phyloP scores from a whole-genome alignment of 345 rosid species.

The Moringa oleifera region DNA sequence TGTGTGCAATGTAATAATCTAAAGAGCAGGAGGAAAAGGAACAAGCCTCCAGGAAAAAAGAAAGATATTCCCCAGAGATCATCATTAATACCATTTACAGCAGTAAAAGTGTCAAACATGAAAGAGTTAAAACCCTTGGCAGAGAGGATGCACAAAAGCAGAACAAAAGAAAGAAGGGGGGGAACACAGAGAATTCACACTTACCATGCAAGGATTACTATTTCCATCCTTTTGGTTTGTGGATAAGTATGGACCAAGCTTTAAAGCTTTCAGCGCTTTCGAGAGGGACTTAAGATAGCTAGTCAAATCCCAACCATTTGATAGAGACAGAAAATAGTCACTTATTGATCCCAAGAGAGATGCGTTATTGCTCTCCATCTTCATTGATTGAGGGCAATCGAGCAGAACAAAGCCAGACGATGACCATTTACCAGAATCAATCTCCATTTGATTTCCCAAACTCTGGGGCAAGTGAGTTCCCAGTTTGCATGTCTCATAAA shows the following conservation, averaged over 20 bases:
- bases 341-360: conserved; percentile 97
- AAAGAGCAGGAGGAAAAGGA: too few relatives aligned
- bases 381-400: conserved; percentile 98
- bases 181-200: conserved; percentile 15
- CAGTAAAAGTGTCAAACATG: not conserved
- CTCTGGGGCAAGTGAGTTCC: conserved; percentile 90
- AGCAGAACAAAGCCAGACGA: conserved; percentile 81
- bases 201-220: conserved; percentile 70
- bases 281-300: conserved; percentile 95
- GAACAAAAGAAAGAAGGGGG: not conserved
- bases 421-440: conserved; percentile 60
- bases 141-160: not conserved
- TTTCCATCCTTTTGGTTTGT: conserved; percentile 86
- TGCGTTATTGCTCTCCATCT: conserved; percentile 87
- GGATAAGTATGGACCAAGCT: conserved; percentile 54
- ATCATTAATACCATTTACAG: not conserved
- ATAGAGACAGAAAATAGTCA: conserved; percentile 92
- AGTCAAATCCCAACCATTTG: conserved; percentile 95
- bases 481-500: conserved; percentile 89
- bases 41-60: too few relatives aligned
- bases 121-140: not conserved
- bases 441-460: conserved; percentile 81
- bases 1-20: too few relatives aligned
- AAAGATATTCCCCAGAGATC: too few relatives aligned
- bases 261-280: conserved; percentile 74